Evolutionary conservation across 2,329 filamentous ascomycete species (phyloP), one percentile per base, ranked within the genome.

Genomic region (Pseudogymnoascus sp.): DNA sequence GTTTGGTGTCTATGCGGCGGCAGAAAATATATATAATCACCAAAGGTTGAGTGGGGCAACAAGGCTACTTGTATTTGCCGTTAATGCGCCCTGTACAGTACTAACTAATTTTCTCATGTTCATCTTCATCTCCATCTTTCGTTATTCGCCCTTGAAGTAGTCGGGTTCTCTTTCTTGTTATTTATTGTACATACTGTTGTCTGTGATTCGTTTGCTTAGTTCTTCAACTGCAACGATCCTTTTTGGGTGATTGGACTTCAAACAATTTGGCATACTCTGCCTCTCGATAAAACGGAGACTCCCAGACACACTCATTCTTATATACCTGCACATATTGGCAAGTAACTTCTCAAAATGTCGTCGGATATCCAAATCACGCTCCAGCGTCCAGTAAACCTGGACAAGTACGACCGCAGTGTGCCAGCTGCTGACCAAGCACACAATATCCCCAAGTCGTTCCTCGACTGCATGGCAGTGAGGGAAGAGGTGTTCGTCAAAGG

Each of bases 401-500:
- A 79, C 62, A 76, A 73, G 14, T 85, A 82, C 72, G 73, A 80
- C 68, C 72, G 72, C 33, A 74, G 70, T 11, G 70, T 70, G 6
- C 72, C 76, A 0, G 72, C 76, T n/a, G 70, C 77, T 10, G 67
- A 76, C 62, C 84, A 87, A 68, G 72, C 77, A 0, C 19, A 72
- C 1, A 70, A 72, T 28, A 75, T 86, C 65, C 83, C 87, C 0
- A 71, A 75, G 31, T 70, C 79, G 41, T 90, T 91, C 74, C 74
- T 82, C 59, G 84, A 88, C 68, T 84, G 84, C 66, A 87, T 89
- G 84, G 74, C 77, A 61, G 81, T 89, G 46, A 83, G 87, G 37
- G 78, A 84, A 65, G 70, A 75, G 16, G 86, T 89, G 61, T 89
- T 87, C 68, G 82, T 88, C 24, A 38, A 76, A 6, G 86, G 88